These are phyloP conservation scores for Casuarina glauca DNA, from an alignment of 306 rosid species.

Conservation along the genomic window DNA sequence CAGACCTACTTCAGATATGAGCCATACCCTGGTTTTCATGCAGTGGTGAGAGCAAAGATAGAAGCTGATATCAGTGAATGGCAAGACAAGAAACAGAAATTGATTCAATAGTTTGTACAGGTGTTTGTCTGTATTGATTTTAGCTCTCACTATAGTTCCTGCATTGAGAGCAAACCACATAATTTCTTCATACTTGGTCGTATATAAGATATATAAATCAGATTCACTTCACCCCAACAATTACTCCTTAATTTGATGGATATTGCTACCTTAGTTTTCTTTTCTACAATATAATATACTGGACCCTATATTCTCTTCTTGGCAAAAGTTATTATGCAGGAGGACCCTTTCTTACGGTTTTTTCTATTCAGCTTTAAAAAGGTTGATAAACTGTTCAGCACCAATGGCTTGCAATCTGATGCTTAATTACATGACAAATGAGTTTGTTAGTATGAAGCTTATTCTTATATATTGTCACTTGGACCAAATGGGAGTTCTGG, in stretches of 20 bases:
- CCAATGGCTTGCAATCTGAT: not conserved
- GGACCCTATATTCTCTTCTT: not conserved
- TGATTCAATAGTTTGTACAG: constrained; percentile 41
- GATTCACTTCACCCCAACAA: too few relatives aligned
- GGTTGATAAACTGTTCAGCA: not conserved
- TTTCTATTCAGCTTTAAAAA: not conserved
- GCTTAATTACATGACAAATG: not conserved
- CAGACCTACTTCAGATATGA: constrained; percentile 59
- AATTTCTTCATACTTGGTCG: not conserved
- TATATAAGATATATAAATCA: not conserved
- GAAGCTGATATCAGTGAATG: constrained; percentile 53
- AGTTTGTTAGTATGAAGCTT: not conserved
- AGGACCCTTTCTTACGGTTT: not conserved
- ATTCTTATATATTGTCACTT: not conserved
- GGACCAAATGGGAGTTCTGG: not conserved
- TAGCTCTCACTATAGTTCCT: constrained; percentile 9
- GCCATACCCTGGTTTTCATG: constrained; percentile 71
- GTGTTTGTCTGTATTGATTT: constrained; percentile 4
- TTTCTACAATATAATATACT: not conserved
- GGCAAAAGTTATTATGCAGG: not conserved
- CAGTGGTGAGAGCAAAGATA: constrained; percentile 52
- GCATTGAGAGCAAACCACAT: constrained; percentile 7
- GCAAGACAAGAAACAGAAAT: constrained; percentile 57
- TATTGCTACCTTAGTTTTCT: not conserved
- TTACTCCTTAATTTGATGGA: not conserved